Conservation (phyloP, 2,329 filamentous ascomycete species). For the Ophiobolus disseminans region DNA sequence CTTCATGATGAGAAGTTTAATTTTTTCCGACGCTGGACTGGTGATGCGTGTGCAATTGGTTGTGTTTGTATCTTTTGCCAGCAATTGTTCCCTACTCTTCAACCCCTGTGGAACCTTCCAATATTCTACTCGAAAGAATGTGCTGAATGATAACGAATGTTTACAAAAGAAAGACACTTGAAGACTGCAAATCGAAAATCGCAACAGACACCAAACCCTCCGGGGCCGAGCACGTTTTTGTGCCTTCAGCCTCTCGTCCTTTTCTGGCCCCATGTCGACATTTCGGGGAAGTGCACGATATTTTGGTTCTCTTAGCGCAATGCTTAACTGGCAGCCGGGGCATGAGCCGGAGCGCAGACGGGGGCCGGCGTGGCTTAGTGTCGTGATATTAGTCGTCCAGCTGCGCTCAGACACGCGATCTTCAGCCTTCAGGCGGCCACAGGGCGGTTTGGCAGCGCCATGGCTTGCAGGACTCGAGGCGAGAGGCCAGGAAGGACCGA, state of each 20-base stretch:
- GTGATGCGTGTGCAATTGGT: neutral
- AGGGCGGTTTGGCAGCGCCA: neutral
- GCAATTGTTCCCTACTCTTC: conserved; percentile 3
- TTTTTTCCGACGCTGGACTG: neutral
- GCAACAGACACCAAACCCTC: neutral
- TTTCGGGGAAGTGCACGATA: conserved; percentile 2
- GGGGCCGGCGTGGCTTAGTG: conserved; percentile 2
- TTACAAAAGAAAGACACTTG: neutral
- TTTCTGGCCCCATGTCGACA: conserved; percentile 2
- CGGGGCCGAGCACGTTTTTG: conserved; percentile 12
- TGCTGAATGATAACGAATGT: neutral
- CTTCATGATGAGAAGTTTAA: conserved; percentile 3
- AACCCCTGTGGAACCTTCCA: neutral
- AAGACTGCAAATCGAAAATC: neutral
- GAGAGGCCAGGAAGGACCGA: neutral
- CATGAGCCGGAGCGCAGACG: neutral
- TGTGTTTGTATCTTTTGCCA: neutral
- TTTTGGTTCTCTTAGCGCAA: conserved; percentile 3
- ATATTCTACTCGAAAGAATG: neutral
- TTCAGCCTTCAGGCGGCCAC: neutral
- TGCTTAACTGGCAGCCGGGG: neutral
- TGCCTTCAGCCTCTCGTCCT: conserved; percentile 1
- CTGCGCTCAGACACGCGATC: neutral
- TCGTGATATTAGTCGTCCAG: conserved; percentile 2
- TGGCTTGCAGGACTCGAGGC: neutral